phyloP scores from a whole-genome alignment of 2,329 filamentous ascomycete genomes.

The Aspergillus sp. region DNA sequence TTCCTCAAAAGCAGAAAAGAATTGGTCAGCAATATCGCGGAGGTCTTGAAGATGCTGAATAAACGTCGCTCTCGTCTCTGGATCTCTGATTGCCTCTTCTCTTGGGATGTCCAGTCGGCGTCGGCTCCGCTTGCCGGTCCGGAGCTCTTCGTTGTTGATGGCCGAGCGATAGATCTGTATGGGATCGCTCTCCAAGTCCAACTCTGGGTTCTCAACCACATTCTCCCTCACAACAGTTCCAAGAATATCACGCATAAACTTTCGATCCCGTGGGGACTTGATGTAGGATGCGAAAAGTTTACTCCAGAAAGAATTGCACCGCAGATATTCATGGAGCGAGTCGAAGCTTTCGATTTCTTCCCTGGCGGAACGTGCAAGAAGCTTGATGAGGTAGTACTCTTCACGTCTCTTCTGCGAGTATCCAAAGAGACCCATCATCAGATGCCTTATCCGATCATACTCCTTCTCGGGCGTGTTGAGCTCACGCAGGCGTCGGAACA shows the following conservation, averaged over 20 bases:
- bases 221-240: conserved; percentile 85
- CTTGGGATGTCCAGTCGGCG: conserved; percentile 82
- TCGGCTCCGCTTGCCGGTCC: conserved; percentile 80
- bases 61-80: conserved; percentile 87
- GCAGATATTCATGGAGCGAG: conserved; percentile 78
- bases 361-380: conserved; percentile 77
- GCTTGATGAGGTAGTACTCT: conserved; percentile 92
- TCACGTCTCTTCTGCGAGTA: conserved; percentile 96
- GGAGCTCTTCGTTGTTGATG: conserved; percentile 95
- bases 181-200: conserved; percentile 94
- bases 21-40: conserved; percentile 90
- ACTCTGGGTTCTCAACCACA: conserved; percentile 84
- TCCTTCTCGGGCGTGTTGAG: conserved; percentile 87
- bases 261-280: conserved; percentile 85
- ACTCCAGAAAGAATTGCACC: conserved; percentile 90
- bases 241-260: conserved; percentile 84
- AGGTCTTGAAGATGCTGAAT: conserved; percentile 93
- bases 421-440: conserved; percentile 95
- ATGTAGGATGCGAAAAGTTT: conserved; percentile 85
- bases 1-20: conserved; percentile 79
- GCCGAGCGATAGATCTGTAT: conserved; percentile 95
- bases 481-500: conserved; percentile 83
- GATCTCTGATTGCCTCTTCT: conserved; percentile 93
- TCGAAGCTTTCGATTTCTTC: conserved; percentile 79
- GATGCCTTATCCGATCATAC: conserved; percentile 83